Evolutionary conservation across 129 eudicot genomes (phyloP).

Genomic region (Ambrosia artemisiifolia): DNA sequence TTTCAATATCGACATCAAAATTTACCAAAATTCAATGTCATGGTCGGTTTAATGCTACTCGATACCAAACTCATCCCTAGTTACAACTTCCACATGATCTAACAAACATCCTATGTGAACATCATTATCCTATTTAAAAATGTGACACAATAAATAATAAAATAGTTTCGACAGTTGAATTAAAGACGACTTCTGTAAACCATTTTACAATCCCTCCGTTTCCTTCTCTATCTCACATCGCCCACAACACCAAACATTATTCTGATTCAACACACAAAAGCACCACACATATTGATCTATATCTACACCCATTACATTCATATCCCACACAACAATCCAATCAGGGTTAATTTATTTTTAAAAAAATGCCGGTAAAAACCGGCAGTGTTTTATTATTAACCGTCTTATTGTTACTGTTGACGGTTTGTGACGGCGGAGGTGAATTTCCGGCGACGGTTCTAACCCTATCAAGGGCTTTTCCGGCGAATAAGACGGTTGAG

Average conservation of each 20-base stretch:
- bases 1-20: too few species aligned
- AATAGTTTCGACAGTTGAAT: background rate
- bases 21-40: too few species aligned
- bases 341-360: background rate
- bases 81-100: too few species aligned
- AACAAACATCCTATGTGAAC: too few species aligned
- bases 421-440: constrained; percentile 24
- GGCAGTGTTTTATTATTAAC: constrained; percentile 21
- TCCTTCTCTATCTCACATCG: background rate
- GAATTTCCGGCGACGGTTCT: constrained; percentile 38
- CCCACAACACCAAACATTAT: constrained; percentile 16
- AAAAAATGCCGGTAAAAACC: constrained; percentile 38
- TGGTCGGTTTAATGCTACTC: too few species aligned
- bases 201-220: background rate
- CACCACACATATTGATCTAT: background rate
- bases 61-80: too few species aligned
- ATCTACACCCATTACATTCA: background rate
- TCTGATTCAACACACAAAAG: constrained; percentile 14
- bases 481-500: constrained; percentile 52
- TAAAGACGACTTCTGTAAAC: constrained; percentile 10
- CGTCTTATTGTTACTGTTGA: constrained; percentile 18
- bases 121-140: too few species aligned
- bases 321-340: background rate
- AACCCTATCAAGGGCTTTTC: constrained; percentile 63
- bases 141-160: background rate